Evolutionary conservation across 495 filamentous ascomycete species (phyloP), one percentile per base, ranked within the genome.

Genomic region (Talaromyces nanjingensis): DNA sequence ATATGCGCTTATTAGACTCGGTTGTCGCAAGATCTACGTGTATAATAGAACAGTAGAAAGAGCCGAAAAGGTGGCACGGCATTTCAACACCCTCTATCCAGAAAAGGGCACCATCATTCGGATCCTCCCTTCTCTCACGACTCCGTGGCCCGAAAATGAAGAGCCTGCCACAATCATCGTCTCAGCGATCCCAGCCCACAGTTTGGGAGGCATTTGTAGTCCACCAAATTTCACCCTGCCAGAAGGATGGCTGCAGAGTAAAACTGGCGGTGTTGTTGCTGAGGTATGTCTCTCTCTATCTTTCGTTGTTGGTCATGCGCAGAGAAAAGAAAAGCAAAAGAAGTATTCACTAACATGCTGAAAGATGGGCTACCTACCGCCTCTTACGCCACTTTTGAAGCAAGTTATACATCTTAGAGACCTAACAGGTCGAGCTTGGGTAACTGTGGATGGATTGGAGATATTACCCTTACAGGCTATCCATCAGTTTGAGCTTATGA

Each of bases 181-280:
- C 3, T 87, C 86, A 3, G 88, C 89, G 68, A 89, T 93, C 34
- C 89, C 89, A 5, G 85, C 88, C 1, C 85, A 86, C 56, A 83
- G 83, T 52, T 79, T 86, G 4, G 86, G 84, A 9, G 84, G 81
- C 29, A 79, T 82, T 45, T 31, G 54, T 52, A 84, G 85, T 22
- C 81, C 85, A 0, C 85, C 88, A 2, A 85, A 91, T 63, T 90
- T 91, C 65, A 82, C 83, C 24, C 80, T 93, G 66, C 90, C 90
- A 6, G 62, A 77, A 1, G 81, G 86, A 54, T 93, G 90, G 90
- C 77, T 92, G 12, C 75, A 80, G 65, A 92, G 89, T 67, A 86
- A 87, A 2, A 92, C 89, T 0, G 90, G 90, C 18, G 90, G 90
- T 33, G 89, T 92, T 7, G 84, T 91, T 22, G 83, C 91, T 27